These are phyloP conservation scores for Geotrichum histeridarum DNA, from an alignment of 1,139 yeast species.

Conservation along the genomic window DNA sequence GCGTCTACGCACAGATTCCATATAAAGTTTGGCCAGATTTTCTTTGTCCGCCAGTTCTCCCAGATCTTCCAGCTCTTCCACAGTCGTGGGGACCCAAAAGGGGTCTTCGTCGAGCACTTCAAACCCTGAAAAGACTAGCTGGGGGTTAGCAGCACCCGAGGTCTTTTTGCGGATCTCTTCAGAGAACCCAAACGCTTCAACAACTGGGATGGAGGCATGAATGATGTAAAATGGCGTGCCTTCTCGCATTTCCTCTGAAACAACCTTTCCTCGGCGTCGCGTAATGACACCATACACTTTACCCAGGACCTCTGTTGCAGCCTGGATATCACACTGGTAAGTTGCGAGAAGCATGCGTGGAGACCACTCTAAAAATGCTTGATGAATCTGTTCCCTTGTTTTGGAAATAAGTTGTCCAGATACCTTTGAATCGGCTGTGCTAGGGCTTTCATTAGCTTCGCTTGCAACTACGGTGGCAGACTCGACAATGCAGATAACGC, in stretches of 20 bases:
- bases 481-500: slow-evolving; percentile 56
- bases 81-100: slow-evolving; percentile 99
- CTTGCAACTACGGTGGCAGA: slow-evolving; percentile 29
- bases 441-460: slow-evolving; percentile 24
- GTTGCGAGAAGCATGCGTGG: slow-evolving; percentile 88
- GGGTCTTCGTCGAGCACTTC: slow-evolving; percentile 84
- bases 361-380: slow-evolving; percentile 68
- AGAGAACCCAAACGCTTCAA: slow-evolving; percentile 94
- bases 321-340: slow-evolving; percentile 92
- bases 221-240: slow-evolving; percentile 95
- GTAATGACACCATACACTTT: slow-evolving; percentile 94
- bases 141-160: slow-evolving; percentile 97
- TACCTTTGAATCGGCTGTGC: slow-evolving; percentile 37
- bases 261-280: slow-evolving; percentile 75
- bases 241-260: slow-evolving; percentile 92
- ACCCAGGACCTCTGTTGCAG: slow-evolving; percentile 89
- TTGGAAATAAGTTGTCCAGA: slow-evolving; percentile 71
- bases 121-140: slow-evolving; percentile 83
- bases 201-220: slow-evolving; percentile 81
- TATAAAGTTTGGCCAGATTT: slow-evolving; percentile 79
- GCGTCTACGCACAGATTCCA: slow-evolving; percentile 74
- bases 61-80: slow-evolving; percentile 86
- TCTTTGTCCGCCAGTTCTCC: slow-evolving; percentile 93
- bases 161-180: slow-evolving; percentile 92
- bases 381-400: slow-evolving; percentile 68